Conservation (phyloP, 2,329 filamentous ascomycete genomes). For the Aspergillus sp. region DNA sequence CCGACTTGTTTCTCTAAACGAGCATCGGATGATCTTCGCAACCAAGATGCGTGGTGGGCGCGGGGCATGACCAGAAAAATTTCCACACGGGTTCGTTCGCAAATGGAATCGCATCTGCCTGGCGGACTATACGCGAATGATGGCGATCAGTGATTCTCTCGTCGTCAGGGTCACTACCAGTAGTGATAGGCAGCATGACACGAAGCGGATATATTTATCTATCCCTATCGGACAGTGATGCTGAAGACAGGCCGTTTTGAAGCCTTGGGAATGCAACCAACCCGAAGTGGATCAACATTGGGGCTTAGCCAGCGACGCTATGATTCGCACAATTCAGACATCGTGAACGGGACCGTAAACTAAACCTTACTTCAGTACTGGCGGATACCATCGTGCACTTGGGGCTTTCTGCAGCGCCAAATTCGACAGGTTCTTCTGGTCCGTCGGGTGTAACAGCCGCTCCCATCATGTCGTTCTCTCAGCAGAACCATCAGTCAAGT, state of each 20-base stretch:
- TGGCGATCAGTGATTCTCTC: background rate
- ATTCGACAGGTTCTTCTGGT: background rate
- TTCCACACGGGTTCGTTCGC: background rate
- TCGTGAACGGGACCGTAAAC: constrained; percentile 17
- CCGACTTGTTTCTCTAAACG: constrained; percentile 1
- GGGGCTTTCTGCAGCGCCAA: background rate
- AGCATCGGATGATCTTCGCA: constrained; percentile 20
- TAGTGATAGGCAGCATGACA: background rate
- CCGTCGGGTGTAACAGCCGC: background rate
- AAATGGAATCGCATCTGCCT: background rate
- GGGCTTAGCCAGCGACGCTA: constrained; percentile 29
- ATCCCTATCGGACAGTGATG: background rate
- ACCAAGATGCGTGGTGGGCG: constrained; percentile 8
- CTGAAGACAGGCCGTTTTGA: constrained; percentile 9
- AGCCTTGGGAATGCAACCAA: constrained; percentile 5
- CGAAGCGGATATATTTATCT: background rate
- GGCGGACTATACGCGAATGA: background rate
- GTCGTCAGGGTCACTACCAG: background rate
- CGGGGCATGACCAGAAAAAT: background rate
- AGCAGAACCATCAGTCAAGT: background rate
- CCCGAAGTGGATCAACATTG: constrained; percentile 25
- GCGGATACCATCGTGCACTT: no score
- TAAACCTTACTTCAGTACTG: no score
- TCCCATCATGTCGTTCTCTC: background rate
- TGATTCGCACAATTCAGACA: constrained; percentile 21